Evolutionary conservation across 192 early-diverging fungal genomes (phyloP).

Genomic region (Backusella morwellensis): DNA sequence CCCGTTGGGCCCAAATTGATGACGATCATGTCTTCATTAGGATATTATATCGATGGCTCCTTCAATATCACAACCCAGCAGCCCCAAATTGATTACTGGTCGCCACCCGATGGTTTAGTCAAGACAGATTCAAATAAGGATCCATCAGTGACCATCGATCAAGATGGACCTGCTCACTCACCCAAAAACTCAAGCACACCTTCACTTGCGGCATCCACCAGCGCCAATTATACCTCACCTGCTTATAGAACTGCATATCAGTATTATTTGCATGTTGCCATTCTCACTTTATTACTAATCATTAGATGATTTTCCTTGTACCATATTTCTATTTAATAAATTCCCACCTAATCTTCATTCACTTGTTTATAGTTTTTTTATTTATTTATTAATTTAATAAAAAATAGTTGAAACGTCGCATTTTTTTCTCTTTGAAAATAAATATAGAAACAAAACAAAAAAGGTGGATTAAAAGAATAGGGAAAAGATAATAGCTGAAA

Average conservation of each 20-base stretch:
- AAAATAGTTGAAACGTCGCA: background rate
- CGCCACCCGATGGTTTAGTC: background rate
- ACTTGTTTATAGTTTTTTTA: background rate
- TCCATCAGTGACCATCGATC: background rate
- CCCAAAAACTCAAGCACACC: background rate
- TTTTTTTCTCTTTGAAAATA: background rate
- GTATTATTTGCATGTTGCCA: background rate
- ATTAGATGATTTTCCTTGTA: background rate
- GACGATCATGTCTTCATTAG: conserved; percentile 22
- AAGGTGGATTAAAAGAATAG: background rate
- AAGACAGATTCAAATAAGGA: background rate
- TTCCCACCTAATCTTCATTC: background rate
- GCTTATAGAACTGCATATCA: background rate
- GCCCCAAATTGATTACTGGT: background rate
- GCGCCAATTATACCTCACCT: background rate
- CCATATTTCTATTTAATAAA: background rate
- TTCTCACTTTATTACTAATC: background rate
- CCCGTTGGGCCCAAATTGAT: conserved; percentile 37
- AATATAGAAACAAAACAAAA: background rate
- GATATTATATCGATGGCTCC: conserved; percentile 16
- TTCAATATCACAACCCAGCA: background rate
- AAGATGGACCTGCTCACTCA: background rate
- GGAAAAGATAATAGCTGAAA: background rate
- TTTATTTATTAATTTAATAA: background rate
- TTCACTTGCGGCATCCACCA: background rate